Percentiles rank a stretch among this genome's conserved stretches.
phyloP scores from a whole-genome alignment of 495 filamentous ascomycete genomes.

The Talaromyces thailandensis region DNA sequence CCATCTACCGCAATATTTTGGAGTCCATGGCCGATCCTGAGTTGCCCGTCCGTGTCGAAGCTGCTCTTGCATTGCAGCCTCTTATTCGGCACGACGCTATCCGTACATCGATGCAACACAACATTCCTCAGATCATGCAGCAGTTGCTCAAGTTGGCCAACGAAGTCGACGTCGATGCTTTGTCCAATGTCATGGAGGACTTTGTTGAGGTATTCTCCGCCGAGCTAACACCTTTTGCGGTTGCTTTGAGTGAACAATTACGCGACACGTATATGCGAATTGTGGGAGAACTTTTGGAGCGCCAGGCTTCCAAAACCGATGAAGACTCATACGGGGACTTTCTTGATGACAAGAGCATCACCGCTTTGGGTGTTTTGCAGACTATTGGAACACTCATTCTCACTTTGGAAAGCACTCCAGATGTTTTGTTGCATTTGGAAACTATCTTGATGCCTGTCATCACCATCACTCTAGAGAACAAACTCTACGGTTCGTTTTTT shows the following conservation, averaged over 20 bases:
- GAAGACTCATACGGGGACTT: slow-evolving; percentile 81
- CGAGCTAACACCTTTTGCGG: slow-evolving; percentile 96
- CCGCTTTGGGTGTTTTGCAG: slow-evolving; percentile 89
- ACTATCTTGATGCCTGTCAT: slow-evolving; percentile 96
- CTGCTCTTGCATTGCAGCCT: slow-evolving; percentile 88
- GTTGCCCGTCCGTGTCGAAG: slow-evolving; percentile 88
- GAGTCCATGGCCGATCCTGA: slow-evolving; percentile 92
- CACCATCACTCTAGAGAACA: slow-evolving; percentile 90
- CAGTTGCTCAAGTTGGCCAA: slow-evolving; percentile 93
- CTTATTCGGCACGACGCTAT: slow-evolving; percentile 93
- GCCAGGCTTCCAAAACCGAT: slow-evolving; percentile 63
- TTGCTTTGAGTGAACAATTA: slow-evolving; percentile 90
- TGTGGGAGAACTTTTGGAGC: slow-evolving; percentile 80
- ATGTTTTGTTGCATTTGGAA: slow-evolving; percentile 88
- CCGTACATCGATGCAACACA: slow-evolving; percentile 87
- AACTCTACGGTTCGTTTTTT: slow-evolving; percentile 62
- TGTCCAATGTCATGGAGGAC: slow-evolving; percentile 99
- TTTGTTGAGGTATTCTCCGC: slow-evolving; percentile 97
- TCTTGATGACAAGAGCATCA: slow-evolving; percentile 97
- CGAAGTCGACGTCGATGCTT: slow-evolving; percentile 86
- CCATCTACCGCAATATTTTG: slow-evolving; percentile 92
- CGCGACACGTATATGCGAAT: slow-evolving; percentile 95
- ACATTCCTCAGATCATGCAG: slow-evolving; percentile 99
- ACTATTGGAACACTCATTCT: slow-evolving; percentile 97
- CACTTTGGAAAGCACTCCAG: slow-evolving; percentile 91